Conservation (phyloP, 2,329 filamentous ascomycete species). For the Fusarium globosum region DNA sequence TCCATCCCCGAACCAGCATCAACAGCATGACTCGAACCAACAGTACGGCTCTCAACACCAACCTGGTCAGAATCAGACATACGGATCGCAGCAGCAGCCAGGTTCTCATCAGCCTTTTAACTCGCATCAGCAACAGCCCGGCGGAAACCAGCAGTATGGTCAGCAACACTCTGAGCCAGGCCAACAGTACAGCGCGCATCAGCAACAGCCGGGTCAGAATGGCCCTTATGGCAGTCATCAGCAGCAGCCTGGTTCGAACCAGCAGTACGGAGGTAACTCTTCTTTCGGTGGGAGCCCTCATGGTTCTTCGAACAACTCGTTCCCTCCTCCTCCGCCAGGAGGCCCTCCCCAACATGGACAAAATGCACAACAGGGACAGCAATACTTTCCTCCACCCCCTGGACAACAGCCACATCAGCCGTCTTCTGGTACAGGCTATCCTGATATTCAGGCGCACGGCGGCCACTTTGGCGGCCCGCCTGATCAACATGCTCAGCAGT, state of each 20-base stretch:
- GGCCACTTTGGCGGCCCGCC: conserved; percentile 36
- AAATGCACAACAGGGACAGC: conserved; percentile 30
- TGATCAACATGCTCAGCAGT: conserved; percentile 41
- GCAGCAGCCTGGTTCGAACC: conserved; percentile 34
- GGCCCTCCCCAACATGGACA: conserved; percentile 37
- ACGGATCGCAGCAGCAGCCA: conserved; percentile 37
- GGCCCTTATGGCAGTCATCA: conserved; percentile 24
- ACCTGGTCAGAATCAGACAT: conserved; percentile 9
- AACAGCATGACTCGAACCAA: conserved; percentile 34
- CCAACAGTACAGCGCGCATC: conserved; percentile 35
- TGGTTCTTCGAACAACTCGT: conserved; percentile 42
- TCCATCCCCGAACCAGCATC: conserved; percentile 45
- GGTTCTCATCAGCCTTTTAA: conserved; percentile 19
- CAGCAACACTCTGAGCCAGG: conserved; percentile 34
- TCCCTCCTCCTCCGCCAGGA: conserved; percentile 40
- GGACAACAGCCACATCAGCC: conserved; percentile 39
- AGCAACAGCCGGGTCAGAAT: conserved; percentile 32
- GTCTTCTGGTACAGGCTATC: conserved; percentile 36
- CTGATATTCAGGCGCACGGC: conserved; percentile 34
- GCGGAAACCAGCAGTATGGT: conserved; percentile 30
- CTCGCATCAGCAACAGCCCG: conserved; percentile 41
- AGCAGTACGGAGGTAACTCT: conserved; percentile 34
- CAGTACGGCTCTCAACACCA: conserved; percentile 22
- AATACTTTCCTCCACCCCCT: conserved; percentile 38
- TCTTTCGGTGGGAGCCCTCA: conserved; percentile 39